A percentile compares a stretch with the other conserved stretches of the same genome.
Evolutionary conservation across 352 stramenopile species (phyloP).

Genomic region (Phytophthora ohioensis): DNA sequence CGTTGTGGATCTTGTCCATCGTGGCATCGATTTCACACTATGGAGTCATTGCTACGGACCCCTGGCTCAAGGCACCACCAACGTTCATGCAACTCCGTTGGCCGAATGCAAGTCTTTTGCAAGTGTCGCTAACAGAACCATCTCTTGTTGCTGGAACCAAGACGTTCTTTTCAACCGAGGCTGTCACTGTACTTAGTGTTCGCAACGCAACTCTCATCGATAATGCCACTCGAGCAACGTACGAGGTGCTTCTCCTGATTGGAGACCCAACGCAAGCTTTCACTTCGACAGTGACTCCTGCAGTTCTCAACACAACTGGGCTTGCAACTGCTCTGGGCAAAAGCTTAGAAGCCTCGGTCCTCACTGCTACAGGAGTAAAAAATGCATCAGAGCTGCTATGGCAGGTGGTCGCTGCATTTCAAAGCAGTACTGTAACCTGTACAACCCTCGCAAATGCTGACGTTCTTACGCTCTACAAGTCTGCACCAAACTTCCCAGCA

Average conservation of each 20-base stretch:
- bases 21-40: constrained; percentile 13
- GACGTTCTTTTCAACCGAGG: constrained; percentile 31
- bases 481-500: constrained; percentile 35
- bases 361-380: constrained; percentile 13
- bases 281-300: constrained; percentile 17
- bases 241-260: constrained; percentile 43
- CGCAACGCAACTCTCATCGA: constrained; percentile 32
- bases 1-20: constrained; percentile 19
- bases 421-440: constrained; percentile 27
- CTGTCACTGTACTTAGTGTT: constrained; percentile 39
- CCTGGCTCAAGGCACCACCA: constrained; percentile 23
- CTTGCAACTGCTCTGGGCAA: constrained; percentile 18
- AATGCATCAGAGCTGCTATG: constrained; percentile 27
- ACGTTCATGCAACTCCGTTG: constrained; percentile 39
- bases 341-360: constrained; percentile 13
- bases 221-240: constrained; percentile 27
- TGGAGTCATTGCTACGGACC: constrained; percentile 2
- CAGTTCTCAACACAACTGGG: constrained; percentile 19
- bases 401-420: constrained; percentile 28
- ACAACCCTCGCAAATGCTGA: constrained; percentile 18
- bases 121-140: constrained; percentile 41
- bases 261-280: constrained; percentile 26
- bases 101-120: constrained; percentile 40
- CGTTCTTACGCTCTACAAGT: constrained; percentile 33
- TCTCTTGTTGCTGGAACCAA: constrained; percentile 30